phyloP scores from a whole-genome alignment of 2,329 filamentous ascomycete genomes.

The Curvularia sp. region DNA sequence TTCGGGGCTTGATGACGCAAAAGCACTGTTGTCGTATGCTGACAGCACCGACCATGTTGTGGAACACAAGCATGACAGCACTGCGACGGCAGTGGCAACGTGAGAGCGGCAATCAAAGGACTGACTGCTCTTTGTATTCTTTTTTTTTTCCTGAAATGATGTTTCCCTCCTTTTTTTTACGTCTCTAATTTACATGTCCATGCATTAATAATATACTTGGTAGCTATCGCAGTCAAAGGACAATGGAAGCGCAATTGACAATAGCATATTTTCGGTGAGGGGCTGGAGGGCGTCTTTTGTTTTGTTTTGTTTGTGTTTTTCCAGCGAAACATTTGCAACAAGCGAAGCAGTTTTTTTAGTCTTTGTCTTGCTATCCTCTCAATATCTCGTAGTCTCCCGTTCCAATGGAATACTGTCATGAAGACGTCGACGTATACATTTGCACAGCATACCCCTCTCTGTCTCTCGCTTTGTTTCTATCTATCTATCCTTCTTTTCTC shows the following conservation, averaged over 20 bases:
- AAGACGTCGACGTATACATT: not conserved
- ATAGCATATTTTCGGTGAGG: not conserved
- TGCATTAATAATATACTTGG: constrained; percentile 10
- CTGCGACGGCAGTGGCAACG: constrained; percentile 13
- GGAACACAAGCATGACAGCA: constrained; percentile 18
- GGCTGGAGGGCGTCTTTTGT: not conserved
- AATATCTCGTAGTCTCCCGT: not conserved
- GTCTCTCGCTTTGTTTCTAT: not conserved
- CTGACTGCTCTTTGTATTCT: not conserved
- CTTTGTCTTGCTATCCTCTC: not conserved
- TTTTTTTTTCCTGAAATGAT: not conserved
- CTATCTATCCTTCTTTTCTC: not conserved
- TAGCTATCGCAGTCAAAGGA: not conserved
- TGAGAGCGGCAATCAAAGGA: not conserved
- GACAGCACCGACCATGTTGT: constrained; percentile 30
- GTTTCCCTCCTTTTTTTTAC: not conserved
- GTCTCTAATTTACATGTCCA: not conserved
- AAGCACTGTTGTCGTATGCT: constrained; percentile 45
- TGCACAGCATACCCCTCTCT: constrained; percentile 17
- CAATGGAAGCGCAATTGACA: not conserved
- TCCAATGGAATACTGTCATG: constrained; percentile 4
- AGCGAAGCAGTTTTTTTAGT: not conserved
- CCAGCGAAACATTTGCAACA: not conserved
- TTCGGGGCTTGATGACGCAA: constrained; percentile 47
- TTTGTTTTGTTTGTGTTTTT: not conserved